Evolutionary conservation across 2,329 filamentous ascomycete genomes (phyloP).

Genomic region (Fusarium buharicum): DNA sequence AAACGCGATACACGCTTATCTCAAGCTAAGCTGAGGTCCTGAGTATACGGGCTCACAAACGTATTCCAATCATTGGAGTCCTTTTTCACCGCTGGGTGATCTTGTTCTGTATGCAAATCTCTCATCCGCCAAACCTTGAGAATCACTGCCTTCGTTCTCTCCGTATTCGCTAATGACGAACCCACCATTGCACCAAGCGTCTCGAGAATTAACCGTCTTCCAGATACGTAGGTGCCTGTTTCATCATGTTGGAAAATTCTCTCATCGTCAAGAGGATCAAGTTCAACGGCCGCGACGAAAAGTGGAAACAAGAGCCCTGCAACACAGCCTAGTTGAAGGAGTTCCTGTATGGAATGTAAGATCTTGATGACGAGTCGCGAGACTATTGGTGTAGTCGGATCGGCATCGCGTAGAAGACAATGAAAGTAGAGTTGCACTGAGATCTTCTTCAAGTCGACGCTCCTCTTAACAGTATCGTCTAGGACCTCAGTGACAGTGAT

Average conservation of each 20-base stretch:
- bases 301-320: constrained; percentile 37
- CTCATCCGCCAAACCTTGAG: constrained; percentile 59
- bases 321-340: constrained; percentile 32
- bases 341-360: constrained; percentile 4
- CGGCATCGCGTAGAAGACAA: constrained; percentile 56
- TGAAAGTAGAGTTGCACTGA: constrained; percentile 58
- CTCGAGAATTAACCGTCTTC: constrained; percentile 34
- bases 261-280: constrained; percentile 34
- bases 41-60: constrained; percentile 45
- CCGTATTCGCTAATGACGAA: constrained; percentile 56
- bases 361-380: constrained; percentile 23
- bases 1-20: background rate
- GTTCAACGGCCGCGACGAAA: constrained; percentile 39
- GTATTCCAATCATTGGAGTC: constrained; percentile 43
- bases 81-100: background rate
- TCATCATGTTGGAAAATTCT: background rate
- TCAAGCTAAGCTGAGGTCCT: constrained; percentile 44
- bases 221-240: background rate
- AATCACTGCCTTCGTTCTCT: constrained; percentile 58
- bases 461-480: constrained; percentile 37
- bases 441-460: constrained; percentile 50
- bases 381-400: constrained; percentile 47
- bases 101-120: constrained; percentile 45
- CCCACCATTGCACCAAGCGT: constrained; percentile 51
- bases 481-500: background rate